These are phyloP conservation scores for Pyricularia sp. DNA, from an alignment of 2,329 filamentous ascomycete species.

Conservation along the genomic window DNA sequence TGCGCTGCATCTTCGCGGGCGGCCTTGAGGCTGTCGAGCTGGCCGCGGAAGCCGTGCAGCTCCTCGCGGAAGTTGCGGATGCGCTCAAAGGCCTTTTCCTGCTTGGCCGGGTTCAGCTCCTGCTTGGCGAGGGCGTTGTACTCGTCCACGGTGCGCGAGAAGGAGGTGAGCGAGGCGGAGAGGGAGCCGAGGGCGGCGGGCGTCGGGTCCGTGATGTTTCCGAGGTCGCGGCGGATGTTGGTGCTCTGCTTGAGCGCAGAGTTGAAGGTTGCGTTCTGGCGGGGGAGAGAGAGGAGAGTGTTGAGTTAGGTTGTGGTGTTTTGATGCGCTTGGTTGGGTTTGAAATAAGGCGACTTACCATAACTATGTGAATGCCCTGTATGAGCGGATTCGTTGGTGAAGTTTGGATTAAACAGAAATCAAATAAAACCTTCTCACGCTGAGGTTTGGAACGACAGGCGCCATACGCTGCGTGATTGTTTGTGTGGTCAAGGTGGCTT, in stretches of 20 bases:
- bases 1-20: constrained; percentile 67
- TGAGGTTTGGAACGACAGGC: background rate
- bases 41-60: constrained; percentile 66
- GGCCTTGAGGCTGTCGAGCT: constrained; percentile 69
- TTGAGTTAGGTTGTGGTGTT: background rate
- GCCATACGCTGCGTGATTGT: background rate
- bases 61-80: constrained; percentile 79
- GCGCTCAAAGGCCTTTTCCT: constrained; percentile 80
- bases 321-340: background rate
- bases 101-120: constrained; percentile 83
- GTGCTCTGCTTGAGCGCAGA: constrained; percentile 79
- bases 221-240: constrained; percentile 68
- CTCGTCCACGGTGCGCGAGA: constrained; percentile 85
- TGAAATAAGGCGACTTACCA: background rate
- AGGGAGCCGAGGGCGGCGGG: constrained; percentile 52
- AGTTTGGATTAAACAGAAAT: background rate
- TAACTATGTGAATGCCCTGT: background rate
- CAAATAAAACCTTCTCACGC: background rate
- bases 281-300: background rate
- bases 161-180: constrained; percentile 58
- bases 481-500: background rate
- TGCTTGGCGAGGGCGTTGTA: constrained; percentile 79
- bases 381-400: background rate
- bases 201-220: constrained; percentile 38
- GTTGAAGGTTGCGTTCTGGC: constrained; percentile 76